Evolutionary conservation across 1,139 yeast species (phyloP).

Genomic region (Debaryomycetaceae sp.): DNA sequence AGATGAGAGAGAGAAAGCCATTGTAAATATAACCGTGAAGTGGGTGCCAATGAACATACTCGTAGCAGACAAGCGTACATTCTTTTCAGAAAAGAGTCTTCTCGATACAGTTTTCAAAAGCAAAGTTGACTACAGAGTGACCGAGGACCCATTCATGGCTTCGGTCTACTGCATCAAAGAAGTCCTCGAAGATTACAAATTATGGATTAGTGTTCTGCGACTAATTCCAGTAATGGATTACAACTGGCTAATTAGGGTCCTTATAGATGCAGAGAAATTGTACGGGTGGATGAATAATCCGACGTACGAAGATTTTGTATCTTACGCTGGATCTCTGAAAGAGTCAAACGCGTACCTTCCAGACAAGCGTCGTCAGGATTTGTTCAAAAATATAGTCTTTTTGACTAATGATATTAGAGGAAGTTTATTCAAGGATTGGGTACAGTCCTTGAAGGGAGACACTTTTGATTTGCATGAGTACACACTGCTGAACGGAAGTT

Average conservation of each 20-base stretch:
- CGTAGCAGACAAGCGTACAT: neutral
- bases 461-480: slow-evolving; percentile 1
- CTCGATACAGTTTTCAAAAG: slow-evolving; percentile 4
- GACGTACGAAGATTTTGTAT: slow-evolving; percentile 14
- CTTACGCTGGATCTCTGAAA: slow-evolving; percentile 7
- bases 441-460: slow-evolving; percentile 14
- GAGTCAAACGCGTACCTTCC: slow-evolving; percentile 14
- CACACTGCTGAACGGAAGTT: neutral
- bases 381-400: slow-evolving; percentile 12
- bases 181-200: slow-evolving; percentile 11
- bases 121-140: slow-evolving; percentile 23
- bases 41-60: slow-evolving; percentile 24
- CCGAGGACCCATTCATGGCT: slow-evolving; percentile 16
- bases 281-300: slow-evolving; percentile 20
- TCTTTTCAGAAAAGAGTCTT: neutral
- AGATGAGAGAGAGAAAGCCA: slow-evolving; percentile 6
- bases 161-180: slow-evolving; percentile 23
- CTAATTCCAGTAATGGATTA: slow-evolving; percentile 25
- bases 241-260: slow-evolving; percentile 20
- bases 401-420: slow-evolving; percentile 8
- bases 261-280: slow-evolving; percentile 10
- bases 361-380: slow-evolving; percentile 7
- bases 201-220: slow-evolving; percentile 22
- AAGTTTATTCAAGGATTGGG: slow-evolving; percentile 11
- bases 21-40: slow-evolving; percentile 11